Evolutionary conservation across 1,284 basidiomycete species (phyloP).

Genomic region (Ustilago trichophora): DNA sequence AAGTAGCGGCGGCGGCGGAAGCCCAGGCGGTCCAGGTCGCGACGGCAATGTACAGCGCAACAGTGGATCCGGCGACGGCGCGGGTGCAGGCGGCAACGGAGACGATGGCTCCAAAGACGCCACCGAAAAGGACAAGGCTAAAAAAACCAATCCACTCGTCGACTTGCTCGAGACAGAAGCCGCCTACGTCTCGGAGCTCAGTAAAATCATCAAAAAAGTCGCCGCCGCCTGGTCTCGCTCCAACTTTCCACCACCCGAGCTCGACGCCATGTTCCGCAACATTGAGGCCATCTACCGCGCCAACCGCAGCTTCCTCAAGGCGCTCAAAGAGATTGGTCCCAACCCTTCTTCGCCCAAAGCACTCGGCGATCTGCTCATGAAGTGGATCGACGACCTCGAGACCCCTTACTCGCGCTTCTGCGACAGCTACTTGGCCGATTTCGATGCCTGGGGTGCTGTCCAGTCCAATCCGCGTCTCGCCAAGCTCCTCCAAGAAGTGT

Average conservation of each 20-base stretch:
- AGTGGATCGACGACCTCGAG: constrained; percentile 81
- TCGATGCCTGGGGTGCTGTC: constrained; percentile 84
- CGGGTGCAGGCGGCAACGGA: constrained; percentile 30
- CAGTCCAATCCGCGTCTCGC: constrained; percentile 78
- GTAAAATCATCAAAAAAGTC: constrained; percentile 93
- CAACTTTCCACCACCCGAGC: constrained; percentile 88
- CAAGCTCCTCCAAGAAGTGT: constrained; percentile 77
- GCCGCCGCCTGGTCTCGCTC: constrained; percentile 94
- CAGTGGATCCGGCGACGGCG: constrained; percentile 14
- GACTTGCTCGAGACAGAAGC: constrained; percentile 96
- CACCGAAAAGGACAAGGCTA: constrained; percentile 36
- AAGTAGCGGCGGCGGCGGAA: constrained; percentile 5
- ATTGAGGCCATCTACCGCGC: constrained; percentile 91
- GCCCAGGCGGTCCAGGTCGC: constrained; percentile 5
- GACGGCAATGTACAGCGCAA: constrained; percentile 20
- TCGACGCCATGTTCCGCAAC: constrained; percentile 93
- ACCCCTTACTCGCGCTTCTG: constrained; percentile 85
- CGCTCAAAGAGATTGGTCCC: constrained; percentile 90
- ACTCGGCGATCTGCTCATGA: constrained; percentile 93
- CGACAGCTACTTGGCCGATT: constrained; percentile 77
- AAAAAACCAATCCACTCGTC: constrained; percentile 76
- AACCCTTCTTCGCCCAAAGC: constrained; percentile 94
- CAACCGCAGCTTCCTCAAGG: constrained; percentile 77
- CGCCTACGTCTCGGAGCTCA: constrained; percentile 87
- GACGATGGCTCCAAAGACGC: constrained; percentile 21